Percentiles rank a stretch among this genome's conserved stretches.
Conservation (phyloP, 2,329 filamentous ascomycete species). For the Fusarium odoratissimum region DNA sequence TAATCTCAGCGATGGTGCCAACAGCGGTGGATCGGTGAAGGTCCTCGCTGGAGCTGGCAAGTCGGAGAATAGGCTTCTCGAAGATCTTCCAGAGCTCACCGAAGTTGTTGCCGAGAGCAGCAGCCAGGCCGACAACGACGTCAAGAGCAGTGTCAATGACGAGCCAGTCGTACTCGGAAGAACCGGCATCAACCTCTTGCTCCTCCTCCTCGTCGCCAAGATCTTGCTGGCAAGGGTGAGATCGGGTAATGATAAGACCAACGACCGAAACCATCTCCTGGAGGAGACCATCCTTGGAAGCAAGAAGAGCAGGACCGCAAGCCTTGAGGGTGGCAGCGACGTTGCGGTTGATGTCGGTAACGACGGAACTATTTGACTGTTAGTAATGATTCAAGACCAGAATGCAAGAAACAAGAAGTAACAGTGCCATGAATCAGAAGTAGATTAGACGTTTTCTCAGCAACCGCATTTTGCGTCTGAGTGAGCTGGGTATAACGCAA, state of each 20-base stretch:
- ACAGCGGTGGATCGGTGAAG: constrained; percentile 91
- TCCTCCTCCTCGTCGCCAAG: constrained; percentile 84
- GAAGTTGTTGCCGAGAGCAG: constrained; percentile 84
- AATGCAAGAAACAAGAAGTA: constrained; percentile 40
- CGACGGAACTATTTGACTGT: constrained; percentile 74
- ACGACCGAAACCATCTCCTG: constrained; percentile 82
- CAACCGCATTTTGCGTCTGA: constrained; percentile 92
- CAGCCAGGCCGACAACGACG: constrained; percentile 85
- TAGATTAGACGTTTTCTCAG: constrained; percentile 78
- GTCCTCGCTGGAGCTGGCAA: constrained; percentile 84
- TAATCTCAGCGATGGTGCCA: constrained; percentile 91
- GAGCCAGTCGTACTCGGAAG: constrained; percentile 97
- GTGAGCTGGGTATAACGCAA: constrained; percentile 99
- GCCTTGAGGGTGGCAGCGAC: constrained; percentile 90
- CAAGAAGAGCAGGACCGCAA: constrained; percentile 87
- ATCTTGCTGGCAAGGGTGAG: constrained; percentile 93
- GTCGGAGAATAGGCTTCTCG: constrained; percentile 90
- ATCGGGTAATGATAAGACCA: constrained; percentile 84
- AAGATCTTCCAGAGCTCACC: constrained; percentile 95
- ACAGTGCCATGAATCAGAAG: constrained; percentile 49
- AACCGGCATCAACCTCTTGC: constrained; percentile 76
- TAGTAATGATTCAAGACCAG: constrained; percentile 51
- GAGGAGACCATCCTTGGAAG: constrained; percentile 74
- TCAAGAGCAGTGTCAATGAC: constrained; percentile 95
- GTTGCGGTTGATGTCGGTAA: constrained; percentile 96